Conservation (phyloP, 331 rosid species). For the Acacia pycnantha region DNA sequence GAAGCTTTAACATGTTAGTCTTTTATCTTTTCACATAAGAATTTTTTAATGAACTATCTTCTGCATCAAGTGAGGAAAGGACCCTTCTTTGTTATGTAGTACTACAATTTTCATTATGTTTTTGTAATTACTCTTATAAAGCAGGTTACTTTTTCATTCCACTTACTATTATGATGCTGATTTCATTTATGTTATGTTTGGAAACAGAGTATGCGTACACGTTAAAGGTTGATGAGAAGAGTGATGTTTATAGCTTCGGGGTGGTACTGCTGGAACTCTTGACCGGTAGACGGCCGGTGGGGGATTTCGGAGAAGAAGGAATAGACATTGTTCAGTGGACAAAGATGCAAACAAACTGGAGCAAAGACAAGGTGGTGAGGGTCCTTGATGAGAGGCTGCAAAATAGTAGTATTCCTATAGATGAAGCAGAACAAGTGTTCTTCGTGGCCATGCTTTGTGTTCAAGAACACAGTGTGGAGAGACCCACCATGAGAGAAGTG, state of each 20-base stretch:
- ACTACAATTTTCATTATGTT: not conserved
- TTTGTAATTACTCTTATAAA: not conserved
- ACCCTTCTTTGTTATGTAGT: not conserved
- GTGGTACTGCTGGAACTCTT: constrained; percentile 74
- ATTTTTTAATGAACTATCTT: not conserved
- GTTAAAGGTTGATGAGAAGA: constrained; percentile 72
- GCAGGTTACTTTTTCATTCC: not conserved
- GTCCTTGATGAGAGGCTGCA: constrained; percentile 57
- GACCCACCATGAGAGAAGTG: constrained; percentile 92
- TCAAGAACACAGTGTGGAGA: constrained; percentile 73
- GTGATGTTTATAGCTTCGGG: constrained; percentile 85
- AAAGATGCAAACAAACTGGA: constrained; percentile 52
- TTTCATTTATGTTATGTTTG: not conserved
- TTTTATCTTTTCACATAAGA: not conserved
- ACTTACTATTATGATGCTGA: not conserved
- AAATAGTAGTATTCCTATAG: constrained; percentile 38
- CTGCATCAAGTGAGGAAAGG: not conserved
- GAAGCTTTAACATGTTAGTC: not conserved
- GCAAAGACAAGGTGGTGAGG: constrained; percentile 53
- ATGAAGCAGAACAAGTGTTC: constrained; percentile 71
- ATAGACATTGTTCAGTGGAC: constrained; percentile 86
- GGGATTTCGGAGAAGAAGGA: constrained; percentile 78
- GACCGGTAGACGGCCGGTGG: constrained; percentile 71
- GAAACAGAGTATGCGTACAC: constrained; percentile 83
- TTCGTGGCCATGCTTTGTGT: constrained; percentile 80